phyloP scores from a whole-genome alignment of 1,284 basidiomycete genomes.

The Sanguinoderma infundibulare region DNA sequence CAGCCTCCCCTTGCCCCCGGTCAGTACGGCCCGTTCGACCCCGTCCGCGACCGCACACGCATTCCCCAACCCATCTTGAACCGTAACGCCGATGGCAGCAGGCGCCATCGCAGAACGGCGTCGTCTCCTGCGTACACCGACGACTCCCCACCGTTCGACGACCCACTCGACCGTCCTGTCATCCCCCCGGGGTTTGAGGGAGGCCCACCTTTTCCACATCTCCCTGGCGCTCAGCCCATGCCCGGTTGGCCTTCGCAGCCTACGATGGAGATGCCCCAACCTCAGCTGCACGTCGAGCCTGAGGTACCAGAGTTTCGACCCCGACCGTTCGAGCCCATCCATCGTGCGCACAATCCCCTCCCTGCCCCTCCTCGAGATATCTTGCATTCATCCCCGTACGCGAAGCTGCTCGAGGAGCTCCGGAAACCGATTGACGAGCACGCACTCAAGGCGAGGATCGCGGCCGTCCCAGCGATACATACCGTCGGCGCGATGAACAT shows the following conservation, averaged over 20 bases:
- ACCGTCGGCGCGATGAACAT: constrained; percentile 17
- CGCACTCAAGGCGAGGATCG: constrained; percentile 21
- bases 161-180: constrained; percentile 1
- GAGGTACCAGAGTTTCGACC: constrained; percentile 13
- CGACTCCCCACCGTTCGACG: constrained; percentile 9
- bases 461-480: constrained; percentile 14
- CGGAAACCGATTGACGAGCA: constrained; percentile 23
- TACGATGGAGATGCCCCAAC: not conserved
- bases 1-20: constrained; percentile 26
- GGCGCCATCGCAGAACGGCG: constrained; percentile 12
- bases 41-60: constrained; percentile 7
- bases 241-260: not conserved
- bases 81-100: not conserved
- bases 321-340: constrained; percentile 17
- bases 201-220: constrained; percentile 4
- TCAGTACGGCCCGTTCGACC: constrained; percentile 28
- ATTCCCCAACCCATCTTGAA: constrained; percentile 16
- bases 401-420: constrained; percentile 21
- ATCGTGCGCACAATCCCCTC: constrained; percentile 23
- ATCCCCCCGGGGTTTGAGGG: constrained; percentile 10
- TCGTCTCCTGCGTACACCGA: constrained; percentile 16
- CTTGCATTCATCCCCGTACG: constrained; percentile 24
- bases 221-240: not conserved
- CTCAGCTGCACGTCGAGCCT: not conserved
- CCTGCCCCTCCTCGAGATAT: constrained; percentile 27